Evolutionary conservation across 768 basidiomycete species (phyloP), one percentile per base, ranked within the genome.

Genomic region (Tricholoma hemisulphureum): DNA sequence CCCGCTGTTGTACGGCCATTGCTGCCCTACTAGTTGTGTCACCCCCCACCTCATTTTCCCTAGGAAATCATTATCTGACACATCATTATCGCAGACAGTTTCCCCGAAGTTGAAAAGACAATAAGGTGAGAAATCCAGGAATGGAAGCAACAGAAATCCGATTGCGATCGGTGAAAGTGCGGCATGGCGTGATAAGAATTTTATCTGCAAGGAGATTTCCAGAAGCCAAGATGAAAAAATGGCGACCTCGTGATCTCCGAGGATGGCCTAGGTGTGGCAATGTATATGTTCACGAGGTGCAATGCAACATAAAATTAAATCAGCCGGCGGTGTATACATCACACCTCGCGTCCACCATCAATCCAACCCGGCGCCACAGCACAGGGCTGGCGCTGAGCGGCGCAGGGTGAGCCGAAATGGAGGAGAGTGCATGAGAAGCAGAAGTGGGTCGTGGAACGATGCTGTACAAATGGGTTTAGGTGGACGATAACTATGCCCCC

Each of bases 111-210:
- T n/a, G 34, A n/a, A 45, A 54, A 41, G 35, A 58, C 58, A 58
- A 58, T 58, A 58, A 58, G 58, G 53, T 49, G 55, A 32, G 55
- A 58, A 58, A 48, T 48, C 46, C 39, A 21, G 10, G 46, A 28
- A 46, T 55, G 53, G 53, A 55, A 48, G 35, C 24, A 45, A 37
- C 29, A 55, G 39, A 53, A 29, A 31, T 35, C 41, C 24, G 55
- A 56, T 48, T 49, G 5, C 16, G 39, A 46, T 49, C 53, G 58
- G 58, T 53, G 53, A 48, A n/a, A 58, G 53, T 46, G 45, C 53
- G 58, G 58, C 53, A 48, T 18, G 43, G 35, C 20, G 5, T 24
- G 39, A 58, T 58, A 58, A 58, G 24, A 29, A 37, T 29, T n/a
- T 16, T 18, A 50, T 37, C 24, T 29, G 35, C 4, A 16, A 5